A percentile compares a stretch with the other conserved stretches of the same genome.
Evolutionary conservation across 345 rosid species (phyloP).

Genomic region (Sonneratia caseolaris): DNA sequence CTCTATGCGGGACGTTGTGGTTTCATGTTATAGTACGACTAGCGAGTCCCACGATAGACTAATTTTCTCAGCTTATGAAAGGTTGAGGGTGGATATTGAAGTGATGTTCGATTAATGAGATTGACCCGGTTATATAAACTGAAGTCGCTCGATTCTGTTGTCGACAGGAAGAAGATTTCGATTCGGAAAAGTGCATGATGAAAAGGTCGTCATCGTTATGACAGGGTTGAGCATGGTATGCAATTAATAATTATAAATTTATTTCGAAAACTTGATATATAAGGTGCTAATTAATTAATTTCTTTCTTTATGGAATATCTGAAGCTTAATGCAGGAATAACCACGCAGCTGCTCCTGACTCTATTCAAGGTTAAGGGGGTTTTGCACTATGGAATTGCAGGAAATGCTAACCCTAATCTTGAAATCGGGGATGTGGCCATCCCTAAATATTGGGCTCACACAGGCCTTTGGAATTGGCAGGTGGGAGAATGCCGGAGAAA

Average conservation of each 20-base stretch:
- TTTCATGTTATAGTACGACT: too few species aligned
- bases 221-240: conserved; percentile 63
- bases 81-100: too few species aligned
- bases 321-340: conserved; percentile 60
- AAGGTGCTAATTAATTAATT: neutral
- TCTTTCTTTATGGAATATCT: neutral
- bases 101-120: too few species aligned
- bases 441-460: conserved; percentile 58
- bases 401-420: conserved; percentile 48
- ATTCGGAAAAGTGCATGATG: conserved; percentile 28
- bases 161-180: conserved; percentile 55
- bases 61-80: too few species aligned
- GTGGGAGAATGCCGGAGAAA: conserved; percentile 5
- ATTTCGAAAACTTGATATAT: neutral
- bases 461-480: conserved; percentile 86
- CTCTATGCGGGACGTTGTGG: too few species aligned
- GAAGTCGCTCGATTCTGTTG: too few species aligned
- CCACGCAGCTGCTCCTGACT: conserved; percentile 44
- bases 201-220: conserved; percentile 50
- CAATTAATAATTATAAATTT: neutral
- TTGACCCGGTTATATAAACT: too few species aligned
- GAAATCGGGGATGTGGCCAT: conserved; percentile 56
- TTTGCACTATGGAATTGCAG: conserved; percentile 74
- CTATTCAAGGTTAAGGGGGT: conserved; percentile 54
- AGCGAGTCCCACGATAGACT: too few species aligned